Conservation (phyloP, 2,329 filamentous ascomycete genomes). For the Eutypa lata region DNA sequence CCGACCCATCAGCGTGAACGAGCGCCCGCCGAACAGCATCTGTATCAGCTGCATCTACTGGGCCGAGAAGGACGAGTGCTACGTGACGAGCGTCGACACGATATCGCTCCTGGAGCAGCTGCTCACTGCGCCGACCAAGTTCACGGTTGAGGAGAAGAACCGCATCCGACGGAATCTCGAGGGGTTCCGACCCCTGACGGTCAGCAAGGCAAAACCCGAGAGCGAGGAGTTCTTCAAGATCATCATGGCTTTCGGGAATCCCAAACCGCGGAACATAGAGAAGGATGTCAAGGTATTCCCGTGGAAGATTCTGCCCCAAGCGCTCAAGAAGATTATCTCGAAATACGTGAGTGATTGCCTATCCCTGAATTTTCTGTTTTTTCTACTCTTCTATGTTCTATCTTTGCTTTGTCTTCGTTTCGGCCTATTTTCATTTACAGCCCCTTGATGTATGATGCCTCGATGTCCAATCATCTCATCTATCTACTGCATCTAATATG, state of each 20-base stretch:
- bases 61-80: conserved; percentile 87
- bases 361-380: background rate
- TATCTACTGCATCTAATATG: no score
- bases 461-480: no score
- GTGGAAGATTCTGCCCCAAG: conserved; percentile 84
- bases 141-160: conserved; percentile 98
- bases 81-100: conserved; percentile 93
- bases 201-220: conserved; percentile 88
- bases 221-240: conserved; percentile 98
- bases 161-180: conserved; percentile 93
- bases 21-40: conserved; percentile 78
- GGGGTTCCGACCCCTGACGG: conserved; percentile 86
- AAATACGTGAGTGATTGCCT: conserved; percentile 63
- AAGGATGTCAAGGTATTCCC: conserved; percentile 99
- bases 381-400: conserved; percentile 1
- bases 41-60: conserved; percentile 98
- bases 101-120: conserved; percentile 92
- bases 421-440: background rate
- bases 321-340: conserved; percentile 95
- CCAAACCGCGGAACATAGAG: conserved; percentile 96
- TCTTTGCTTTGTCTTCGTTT: background rate
- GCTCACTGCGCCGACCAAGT: conserved; percentile 70
- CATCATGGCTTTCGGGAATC: conserved; percentile 95
- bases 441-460: no score
- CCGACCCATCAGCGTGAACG: conserved; percentile 72